Evolutionary conservation across 2,329 filamentous ascomycete genomes (phyloP).

Genomic region (Colletotrichum sp.): DNA sequence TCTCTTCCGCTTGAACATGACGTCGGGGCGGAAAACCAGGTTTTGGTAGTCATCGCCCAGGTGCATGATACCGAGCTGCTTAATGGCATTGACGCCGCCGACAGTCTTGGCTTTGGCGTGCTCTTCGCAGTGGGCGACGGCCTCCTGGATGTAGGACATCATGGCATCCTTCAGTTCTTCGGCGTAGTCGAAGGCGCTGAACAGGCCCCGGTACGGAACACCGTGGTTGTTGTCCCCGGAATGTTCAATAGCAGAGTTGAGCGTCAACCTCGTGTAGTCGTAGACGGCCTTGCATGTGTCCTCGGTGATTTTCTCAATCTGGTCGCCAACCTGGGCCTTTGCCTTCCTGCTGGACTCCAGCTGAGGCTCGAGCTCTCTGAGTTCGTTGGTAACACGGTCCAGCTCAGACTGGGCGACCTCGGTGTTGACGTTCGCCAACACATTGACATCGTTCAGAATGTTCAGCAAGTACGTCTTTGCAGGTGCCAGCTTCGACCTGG

Average conservation of each 20-base stretch:
- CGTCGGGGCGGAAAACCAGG: conserved; percentile 85
- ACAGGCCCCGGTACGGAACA: conserved; percentile 84
- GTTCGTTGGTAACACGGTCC: conserved; percentile 79
- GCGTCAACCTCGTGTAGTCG: conserved; percentile 76
- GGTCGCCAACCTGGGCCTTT: conserved; percentile 77
- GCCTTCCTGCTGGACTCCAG: conserved; percentile 86
- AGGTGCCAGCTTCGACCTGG: conserved; percentile 92
- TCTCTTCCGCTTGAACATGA: conserved; percentile 88
- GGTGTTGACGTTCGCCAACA: conserved; percentile 83
- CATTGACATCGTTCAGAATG: conserved; percentile 85
- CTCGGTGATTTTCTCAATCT: conserved; percentile 83
- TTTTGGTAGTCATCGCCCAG: conserved; percentile 87
- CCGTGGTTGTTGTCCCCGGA: conserved; percentile 81
- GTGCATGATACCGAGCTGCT: conserved; percentile 85
- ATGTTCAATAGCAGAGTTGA: conserved; percentile 76
- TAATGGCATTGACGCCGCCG: conserved; percentile 83
- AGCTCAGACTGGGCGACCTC: conserved; percentile 88
- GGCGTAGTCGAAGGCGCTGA: conserved; percentile 87
- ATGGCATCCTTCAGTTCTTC: conserved; percentile 93
- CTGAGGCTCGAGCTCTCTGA: conserved; percentile 82
- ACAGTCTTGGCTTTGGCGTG: conserved; percentile 81
- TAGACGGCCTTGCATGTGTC: conserved; percentile 87
- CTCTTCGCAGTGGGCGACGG: conserved; percentile 82
- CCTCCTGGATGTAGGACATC: conserved; percentile 82
- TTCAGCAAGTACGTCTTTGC: conserved; percentile 96